These are phyloP conservation scores for Suillus luteus DNA, from an alignment of 768 basidiomycete genomes.

Conservation along the genomic window DNA sequence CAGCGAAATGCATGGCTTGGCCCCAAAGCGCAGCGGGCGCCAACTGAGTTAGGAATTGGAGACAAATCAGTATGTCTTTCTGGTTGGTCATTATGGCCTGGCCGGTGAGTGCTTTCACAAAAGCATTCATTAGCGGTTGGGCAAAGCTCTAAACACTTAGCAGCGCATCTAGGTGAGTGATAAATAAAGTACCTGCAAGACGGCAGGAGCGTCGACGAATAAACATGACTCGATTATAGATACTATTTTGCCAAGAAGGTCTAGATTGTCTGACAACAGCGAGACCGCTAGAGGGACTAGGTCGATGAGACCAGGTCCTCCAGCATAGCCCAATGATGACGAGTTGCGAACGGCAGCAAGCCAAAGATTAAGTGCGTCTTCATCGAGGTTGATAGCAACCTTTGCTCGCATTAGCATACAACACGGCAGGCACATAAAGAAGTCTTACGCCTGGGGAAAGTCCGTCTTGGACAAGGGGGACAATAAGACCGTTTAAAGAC, in stretches of 20 bases:
- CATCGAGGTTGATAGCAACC: slow-evolving; percentile 71
- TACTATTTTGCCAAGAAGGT: slow-evolving; percentile 69
- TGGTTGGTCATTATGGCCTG: slow-evolving; percentile 54
- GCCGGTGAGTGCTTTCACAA: slow-evolving; percentile 51
- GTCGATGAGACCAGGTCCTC: slow-evolving; percentile 56
- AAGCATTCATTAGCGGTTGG: slow-evolving; percentile 58
- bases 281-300: slow-evolving; percentile 64
- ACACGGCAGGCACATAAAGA: neutral
- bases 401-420: slow-evolving; percentile 29
- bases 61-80: slow-evolving; percentile 59
- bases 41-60: slow-evolving; percentile 64
- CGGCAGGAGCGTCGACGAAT: slow-evolving; percentile 60
- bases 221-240: slow-evolving; percentile 77
- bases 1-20: slow-evolving; percentile 69
- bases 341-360: slow-evolving; percentile 68
- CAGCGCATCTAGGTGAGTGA: neutral
- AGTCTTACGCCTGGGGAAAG: slow-evolving; percentile 54
- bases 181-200: slow-evolving; percentile 58
- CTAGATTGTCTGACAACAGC: slow-evolving; percentile 69
- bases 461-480: slow-evolving; percentile 67
- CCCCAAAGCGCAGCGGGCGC: slow-evolving; percentile 70
- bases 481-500: slow-evolving; percentile 53
- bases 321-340: slow-evolving; percentile 46
- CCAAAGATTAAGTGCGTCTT: slow-evolving; percentile 81
- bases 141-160: slow-evolving; percentile 47